A percentile compares a stretch with the other conserved stretches of the same genome.
phyloP scores from a whole-genome alignment of 1,284 basidiomycete genomes.

The Trichosporon sp. region DNA sequence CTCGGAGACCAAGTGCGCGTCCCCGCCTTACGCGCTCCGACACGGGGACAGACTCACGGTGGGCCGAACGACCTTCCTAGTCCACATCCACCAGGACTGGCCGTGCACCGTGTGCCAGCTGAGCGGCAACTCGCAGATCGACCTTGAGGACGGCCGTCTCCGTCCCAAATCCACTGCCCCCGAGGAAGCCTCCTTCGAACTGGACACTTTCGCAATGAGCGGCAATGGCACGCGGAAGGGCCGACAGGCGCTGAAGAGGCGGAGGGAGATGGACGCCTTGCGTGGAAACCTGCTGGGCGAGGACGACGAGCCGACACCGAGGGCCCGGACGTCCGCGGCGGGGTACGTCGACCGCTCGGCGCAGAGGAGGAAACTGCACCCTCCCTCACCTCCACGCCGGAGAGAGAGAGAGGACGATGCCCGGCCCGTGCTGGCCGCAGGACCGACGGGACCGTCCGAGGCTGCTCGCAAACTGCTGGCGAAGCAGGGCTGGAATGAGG shows the following conservation, averaged over 20 bases:
- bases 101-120: constrained; percentile 52
- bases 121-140: constrained; percentile 39
- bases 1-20: constrained; percentile 44
- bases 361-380: constrained; percentile 43
- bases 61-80: constrained; percentile 47
- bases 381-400: constrained; percentile 33
- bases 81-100: constrained; percentile 52
- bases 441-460: constrained; percentile 23
- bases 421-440: neutral
- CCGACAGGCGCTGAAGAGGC: constrained; percentile 28
- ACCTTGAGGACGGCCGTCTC: constrained; percentile 39
- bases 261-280: constrained; percentile 44
- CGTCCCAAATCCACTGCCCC: neutral
- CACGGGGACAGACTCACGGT: constrained; percentile 46
- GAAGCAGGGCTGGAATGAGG: constrained; percentile 49
- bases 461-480: constrained; percentile 41
- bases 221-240: constrained; percentile 20
- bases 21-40: constrained; percentile 38
- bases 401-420: neutral
- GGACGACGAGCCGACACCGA: neutral
- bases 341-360: constrained; percentile 49
- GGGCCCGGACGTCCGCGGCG: neutral
- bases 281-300: constrained; percentile 42
- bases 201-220: constrained; percentile 2
- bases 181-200: neutral